Percentiles rank a stretch among this genome's conserved stretches.
Conservation (phyloP, 2,329 filamentous ascomycete species). For the Cyphellophora europaea region DNA sequence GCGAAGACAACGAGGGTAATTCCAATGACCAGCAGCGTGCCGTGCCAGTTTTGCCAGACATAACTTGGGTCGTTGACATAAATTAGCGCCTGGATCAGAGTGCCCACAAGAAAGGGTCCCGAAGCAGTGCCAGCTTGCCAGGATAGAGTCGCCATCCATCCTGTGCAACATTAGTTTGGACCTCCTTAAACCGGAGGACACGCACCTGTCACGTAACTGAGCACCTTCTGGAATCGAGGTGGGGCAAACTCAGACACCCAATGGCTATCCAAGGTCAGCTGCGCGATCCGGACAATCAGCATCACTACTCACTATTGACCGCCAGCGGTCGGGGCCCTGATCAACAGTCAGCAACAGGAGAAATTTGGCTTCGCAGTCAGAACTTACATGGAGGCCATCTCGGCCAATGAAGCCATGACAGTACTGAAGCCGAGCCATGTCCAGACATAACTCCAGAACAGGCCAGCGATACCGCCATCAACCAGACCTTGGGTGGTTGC, state of each 20-base stretch:
- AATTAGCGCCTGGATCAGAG: slow-evolving; percentile 37
- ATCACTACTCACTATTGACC: slow-evolving; percentile 6
- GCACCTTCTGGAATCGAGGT: slow-evolving; percentile 27
- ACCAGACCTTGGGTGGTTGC: slow-evolving; percentile 9
- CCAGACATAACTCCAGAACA: slow-evolving; percentile 26
- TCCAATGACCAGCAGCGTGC: slow-evolving; percentile 39
- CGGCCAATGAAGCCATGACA: slow-evolving; percentile 50
- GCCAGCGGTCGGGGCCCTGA: slow-evolving; percentile 42
- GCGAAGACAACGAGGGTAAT: slow-evolving; percentile 33
- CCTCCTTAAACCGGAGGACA: slow-evolving; percentile 24
- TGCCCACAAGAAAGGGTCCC: slow-evolving; percentile 39
- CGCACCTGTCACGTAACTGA: slow-evolving; percentile 35
- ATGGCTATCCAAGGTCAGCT: slow-evolving; percentile 16
- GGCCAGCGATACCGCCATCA: slow-evolving; percentile 12
- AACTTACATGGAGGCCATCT: slow-evolving; percentile 43
- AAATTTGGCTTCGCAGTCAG: too few relatives aligned
- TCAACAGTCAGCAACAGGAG: background rate
- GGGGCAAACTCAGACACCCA: slow-evolving; percentile 37
- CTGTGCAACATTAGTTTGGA: slow-evolving; percentile 37
- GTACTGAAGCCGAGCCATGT: slow-evolving; percentile 60
- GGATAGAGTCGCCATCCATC: slow-evolving; percentile 41
- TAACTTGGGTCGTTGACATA: slow-evolving; percentile 34
- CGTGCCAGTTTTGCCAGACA: slow-evolving; percentile 35
- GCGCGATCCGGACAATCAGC: background rate
- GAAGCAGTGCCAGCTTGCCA: slow-evolving; percentile 43